Conservation (phyloP, 768 basidiomycete genomes). For the Lentinula guzmanii region DNA sequence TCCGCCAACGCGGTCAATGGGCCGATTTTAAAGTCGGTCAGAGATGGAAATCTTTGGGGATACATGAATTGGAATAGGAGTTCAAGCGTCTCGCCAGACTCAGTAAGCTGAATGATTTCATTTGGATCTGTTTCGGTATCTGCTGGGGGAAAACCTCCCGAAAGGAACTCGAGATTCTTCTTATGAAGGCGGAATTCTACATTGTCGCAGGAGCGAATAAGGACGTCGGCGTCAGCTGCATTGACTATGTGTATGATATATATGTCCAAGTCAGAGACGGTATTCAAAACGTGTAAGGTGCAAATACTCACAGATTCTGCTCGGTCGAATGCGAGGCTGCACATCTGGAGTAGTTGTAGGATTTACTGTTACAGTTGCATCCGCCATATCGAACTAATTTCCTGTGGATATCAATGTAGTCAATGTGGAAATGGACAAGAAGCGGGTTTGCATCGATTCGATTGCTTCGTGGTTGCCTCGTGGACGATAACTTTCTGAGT, state of each 20-base stretch:
- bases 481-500: background rate
- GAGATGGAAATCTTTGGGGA: background rate
- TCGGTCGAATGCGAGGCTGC: background rate
- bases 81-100: background rate
- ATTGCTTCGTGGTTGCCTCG: background rate
- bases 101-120: constrained; percentile 2
- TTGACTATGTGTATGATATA: background rate
- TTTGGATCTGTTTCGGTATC: background rate
- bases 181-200: constrained; percentile 2
- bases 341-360: background rate
- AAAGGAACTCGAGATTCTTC: constrained; percentile 1
- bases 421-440: background rate
- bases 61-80: constrained; percentile 6
- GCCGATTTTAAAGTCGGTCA: background rate
- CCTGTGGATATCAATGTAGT: no score
- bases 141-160: background rate
- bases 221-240: background rate
- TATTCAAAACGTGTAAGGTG: background rate
- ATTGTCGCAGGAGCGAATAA: constrained; percentile 1
- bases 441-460: background rate
- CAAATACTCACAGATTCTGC: background rate
- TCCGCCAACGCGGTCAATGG: background rate
- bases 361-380: background rate
- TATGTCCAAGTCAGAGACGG: background rate
- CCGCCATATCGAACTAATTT: background rate